phyloP scores from a whole-genome alignment of 192 early-diverging fungal genomes.

The Rhizophagus clarus region DNA sequence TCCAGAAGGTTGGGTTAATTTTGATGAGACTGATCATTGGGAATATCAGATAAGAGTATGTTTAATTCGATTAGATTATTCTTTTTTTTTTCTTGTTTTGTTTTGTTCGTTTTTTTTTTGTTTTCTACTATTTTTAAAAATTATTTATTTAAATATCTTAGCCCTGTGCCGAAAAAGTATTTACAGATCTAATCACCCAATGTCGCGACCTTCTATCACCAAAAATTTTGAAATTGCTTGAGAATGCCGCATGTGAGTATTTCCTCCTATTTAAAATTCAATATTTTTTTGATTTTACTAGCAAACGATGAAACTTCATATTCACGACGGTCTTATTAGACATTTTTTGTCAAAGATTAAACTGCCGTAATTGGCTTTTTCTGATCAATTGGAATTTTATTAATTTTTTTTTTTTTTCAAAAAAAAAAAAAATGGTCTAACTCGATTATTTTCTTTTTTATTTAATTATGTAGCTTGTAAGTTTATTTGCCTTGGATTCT shows the following conservation, averaged over 20 bases:
- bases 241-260: conserved; percentile 54
- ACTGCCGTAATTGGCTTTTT: background rate
- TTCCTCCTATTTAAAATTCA: too few relatives aligned
- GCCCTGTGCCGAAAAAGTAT: conserved; percentile 81
- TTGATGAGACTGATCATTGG: conserved; percentile 85
- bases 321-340: conserved; percentile 34
- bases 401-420: background rate
- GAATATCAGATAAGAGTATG: conserved; percentile 73
- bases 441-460: too few relatives aligned
- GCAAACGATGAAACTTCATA: background rate
- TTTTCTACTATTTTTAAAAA: background rate
- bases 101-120: too few relatives aligned
- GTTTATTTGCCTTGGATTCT: too few relatives aligned
- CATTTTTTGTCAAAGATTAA: conserved; percentile 27
- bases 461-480: too few relatives aligned
- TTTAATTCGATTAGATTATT: conserved; percentile 23
- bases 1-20: conserved; percentile 81
- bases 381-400: background rate
- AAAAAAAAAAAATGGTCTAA: too few relatives aligned
- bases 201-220: conserved; percentile 63
- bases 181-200: conserved; percentile 76
- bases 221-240: conserved; percentile 62
- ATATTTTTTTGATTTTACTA: background rate
- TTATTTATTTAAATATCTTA: conserved; percentile 34
- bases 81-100: background rate